Evolutionary conservation across 2,329 filamentous ascomycete species (phyloP), one percentile per base, ranked within the genome.

Genomic region (Beauveria medogensis): DNA sequence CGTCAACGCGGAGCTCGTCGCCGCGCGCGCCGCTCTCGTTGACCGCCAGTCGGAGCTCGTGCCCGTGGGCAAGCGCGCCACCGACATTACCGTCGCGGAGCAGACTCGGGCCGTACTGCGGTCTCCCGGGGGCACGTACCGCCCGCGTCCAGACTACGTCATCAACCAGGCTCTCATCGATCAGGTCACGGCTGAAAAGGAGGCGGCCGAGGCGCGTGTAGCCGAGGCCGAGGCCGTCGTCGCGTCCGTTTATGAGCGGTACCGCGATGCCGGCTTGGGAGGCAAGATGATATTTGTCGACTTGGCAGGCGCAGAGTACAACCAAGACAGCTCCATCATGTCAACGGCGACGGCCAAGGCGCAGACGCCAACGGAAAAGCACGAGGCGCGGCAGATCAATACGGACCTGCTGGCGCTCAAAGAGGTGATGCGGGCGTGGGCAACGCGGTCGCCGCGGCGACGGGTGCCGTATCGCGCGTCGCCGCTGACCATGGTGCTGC

Each of bases 271-370:
- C 8, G 18, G 72, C 52, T 67, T 79, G 0, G 76, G 76, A 2
- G 76, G 70, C 0, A 77, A 73, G 60, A 68, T 77, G 53, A 71
- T 78, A 10, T 79, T 78, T 67, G 74, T 79, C 1, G 77, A 80
- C 62, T 67, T 79, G 5, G 77, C 77, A 2, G 77, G 76, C 2
- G 70, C 77, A 0, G 77, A 80, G 63, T 78, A 75, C 54, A 72
- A 73, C 61, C 67, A 73, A 40, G 69, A 71, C 20, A 71, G 10
- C 54, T 68, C 24, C 16, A 54, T 41, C 20, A 48, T n/a, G 30
- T 34, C 52, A 22, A 71, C 14, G 54, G 41, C 22, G 44, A 52
- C 26, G 22, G 40, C 24, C 46, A 72, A 71, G 62, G 30, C 40
- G 52, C 72, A 72, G 62, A 74, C 70, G 0, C 63, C 70, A 0